Conservation (phyloP, 1,284 basidiomycete species). For the Fomitopsis palustris region DNA sequence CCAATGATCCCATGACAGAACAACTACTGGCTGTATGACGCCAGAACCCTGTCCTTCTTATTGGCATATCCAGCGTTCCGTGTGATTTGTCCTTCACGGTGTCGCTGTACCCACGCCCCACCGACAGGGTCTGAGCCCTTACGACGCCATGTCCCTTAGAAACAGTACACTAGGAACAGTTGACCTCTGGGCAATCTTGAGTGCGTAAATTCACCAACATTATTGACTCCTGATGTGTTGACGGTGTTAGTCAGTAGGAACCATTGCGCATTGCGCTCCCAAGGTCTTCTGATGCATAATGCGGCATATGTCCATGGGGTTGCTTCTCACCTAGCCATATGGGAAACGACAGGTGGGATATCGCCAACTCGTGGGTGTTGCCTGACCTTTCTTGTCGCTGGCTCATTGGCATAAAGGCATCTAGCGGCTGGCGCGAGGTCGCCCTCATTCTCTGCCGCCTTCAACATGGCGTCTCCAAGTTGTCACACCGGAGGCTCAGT, state of each 20-base stretch:
- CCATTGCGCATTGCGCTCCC: not conserved
- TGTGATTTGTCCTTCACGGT: too few species aligned
- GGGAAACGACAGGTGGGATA: not conserved
- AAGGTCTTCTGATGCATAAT: not conserved
- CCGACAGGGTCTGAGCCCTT: too few species aligned
- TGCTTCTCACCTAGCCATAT: not conserved
- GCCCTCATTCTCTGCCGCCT: not conserved
- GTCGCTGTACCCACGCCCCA: too few species aligned
- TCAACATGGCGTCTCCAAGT: not conserved
- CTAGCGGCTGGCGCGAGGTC: not conserved
- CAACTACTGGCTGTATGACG: too few species aligned
- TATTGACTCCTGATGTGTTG: too few species aligned
- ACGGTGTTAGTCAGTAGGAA: not conserved
- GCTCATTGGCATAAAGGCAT: not conserved
- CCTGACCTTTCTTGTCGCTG: not conserved
- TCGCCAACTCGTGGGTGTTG: not conserved
- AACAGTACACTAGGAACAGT: too few species aligned
- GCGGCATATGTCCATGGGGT: not conserved
- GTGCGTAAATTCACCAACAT: too few species aligned
- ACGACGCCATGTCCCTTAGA: too few species aligned
- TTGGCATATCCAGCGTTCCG: too few species aligned
- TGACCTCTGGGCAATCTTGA: too few species aligned
- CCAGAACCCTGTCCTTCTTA: too few species aligned
- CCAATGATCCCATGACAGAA: too few species aligned
- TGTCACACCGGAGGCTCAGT: not conserved